Base-by-base conservation (phyloP, 305 asterid genomes). In the Salvia sclarea region DNA sequence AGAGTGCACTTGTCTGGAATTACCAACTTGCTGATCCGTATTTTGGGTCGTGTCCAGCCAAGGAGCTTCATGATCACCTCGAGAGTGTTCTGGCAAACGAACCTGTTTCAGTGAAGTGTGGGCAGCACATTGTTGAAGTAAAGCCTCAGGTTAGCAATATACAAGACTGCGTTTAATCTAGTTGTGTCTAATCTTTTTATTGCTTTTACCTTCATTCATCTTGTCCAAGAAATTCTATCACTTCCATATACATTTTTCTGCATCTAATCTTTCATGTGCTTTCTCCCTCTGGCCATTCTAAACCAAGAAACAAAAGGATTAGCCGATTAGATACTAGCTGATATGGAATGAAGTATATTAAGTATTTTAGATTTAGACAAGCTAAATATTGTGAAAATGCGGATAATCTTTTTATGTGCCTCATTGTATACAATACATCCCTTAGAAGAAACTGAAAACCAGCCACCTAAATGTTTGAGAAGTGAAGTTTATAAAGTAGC, bases 1-100 rank as follows among this genome's bases (percentile, higher is more conserved):
- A 91, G 77, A 89, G 91, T 12, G 83, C 94, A 1, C 80, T 91
- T 87, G 90, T 79, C 21, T 91, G 98, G 98, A 81, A 84, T 60
- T 91, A 91, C 7, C 95, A 87, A 79, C 94, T 87, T 70, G 93
- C 98, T 1, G 98, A 91, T 78, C 95, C 95, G 0, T 95, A 88
- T 81, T 88, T 91, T 14, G 96, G 97, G 59, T 86, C 96, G 6
- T 86, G 96, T 68, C 97, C 88, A 81, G 96, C 97, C 33, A 91
- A 91, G 65, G 97, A 91, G 56, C 95, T 91, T 81, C 95, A 85
- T 16, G 89, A 89, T 78, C 98, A 91, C 75, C 88, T 91, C 0
- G 98, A 85, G 79, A 89, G 94, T 41, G 96, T 91, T 35, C 91
- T 91, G 61, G 83, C 95, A 17, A 89, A 89, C 68, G 96, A 91